These are phyloP conservation scores for Zygosaccharomyces sapae DNA, from an alignment of 1,139 yeast genomes.

Conservation along the genomic window DNA sequence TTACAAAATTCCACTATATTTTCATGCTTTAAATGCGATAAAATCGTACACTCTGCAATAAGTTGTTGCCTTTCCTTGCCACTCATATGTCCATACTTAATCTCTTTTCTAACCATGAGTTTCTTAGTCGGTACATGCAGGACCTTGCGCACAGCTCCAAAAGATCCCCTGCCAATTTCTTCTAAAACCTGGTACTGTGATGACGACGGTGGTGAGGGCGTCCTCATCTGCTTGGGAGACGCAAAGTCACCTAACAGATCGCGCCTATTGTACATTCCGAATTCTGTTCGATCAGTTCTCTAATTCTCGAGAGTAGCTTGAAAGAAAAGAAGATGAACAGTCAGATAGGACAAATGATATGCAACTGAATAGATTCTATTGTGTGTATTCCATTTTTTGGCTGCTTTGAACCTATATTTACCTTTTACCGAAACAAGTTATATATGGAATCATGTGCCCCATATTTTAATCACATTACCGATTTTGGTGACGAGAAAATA, in stretches of 20 bases:
- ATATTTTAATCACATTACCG: not conserved
- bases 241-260: constrained; percentile 14
- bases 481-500: not conserved
- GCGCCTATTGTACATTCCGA: constrained; percentile 15
- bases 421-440: constrained; percentile 5
- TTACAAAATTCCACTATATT: constrained; percentile 87
- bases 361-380: not conserved
- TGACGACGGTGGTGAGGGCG: constrained; percentile 14
- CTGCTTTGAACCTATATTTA: constrained; percentile 5
- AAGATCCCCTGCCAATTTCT: constrained; percentile 91
- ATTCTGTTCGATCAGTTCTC: not conserved
- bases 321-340: not conserved
- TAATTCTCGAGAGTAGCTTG: not conserved
- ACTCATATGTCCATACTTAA: constrained; percentile 86
- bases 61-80: constrained; percentile 82
- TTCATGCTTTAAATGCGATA: constrained; percentile 78
- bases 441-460: constrained; percentile 6
- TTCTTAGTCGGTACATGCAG: constrained; percentile 38
- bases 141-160: constrained; percentile 89
- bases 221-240: constrained; percentile 7
- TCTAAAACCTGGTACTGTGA: constrained; percentile 68
- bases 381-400: constrained; percentile 7
- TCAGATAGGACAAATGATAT: not conserved
- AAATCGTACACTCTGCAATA: constrained; percentile 81
- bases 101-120: constrained; percentile 77